A percentile compares a stretch with the other conserved stretches of the same genome.
These are phyloP conservation scores for Termitomyces sp. DNA, from an alignment of 768 basidiomycete species.

Conservation along the genomic window DNA sequence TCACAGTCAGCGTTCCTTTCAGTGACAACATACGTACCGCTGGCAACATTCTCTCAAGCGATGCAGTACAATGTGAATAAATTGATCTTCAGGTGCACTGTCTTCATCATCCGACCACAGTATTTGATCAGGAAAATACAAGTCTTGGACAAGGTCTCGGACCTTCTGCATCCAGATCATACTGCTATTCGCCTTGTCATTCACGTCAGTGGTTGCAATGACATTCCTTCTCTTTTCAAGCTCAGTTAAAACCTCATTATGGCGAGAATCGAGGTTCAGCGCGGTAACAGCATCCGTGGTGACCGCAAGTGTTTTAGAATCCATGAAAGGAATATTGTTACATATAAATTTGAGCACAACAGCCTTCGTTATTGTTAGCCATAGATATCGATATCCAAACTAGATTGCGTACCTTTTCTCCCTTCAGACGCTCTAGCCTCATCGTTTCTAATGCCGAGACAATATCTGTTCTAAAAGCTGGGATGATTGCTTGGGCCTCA, in stretches of 20 bases:
- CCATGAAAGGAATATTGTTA: conserved; percentile 17
- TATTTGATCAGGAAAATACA: conserved; percentile 40
- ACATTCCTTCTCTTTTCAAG: conserved; percentile 7
- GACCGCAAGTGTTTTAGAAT: conserved; percentile 11
- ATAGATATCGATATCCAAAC: conserved; percentile 1
- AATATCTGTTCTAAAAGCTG: conserved; percentile 24
- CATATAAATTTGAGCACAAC: conserved; percentile 23
- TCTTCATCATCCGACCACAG: conserved; percentile 56
- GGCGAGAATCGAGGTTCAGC: conserved; percentile 13
- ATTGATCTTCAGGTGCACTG: conserved; percentile 32
- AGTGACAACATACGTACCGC: conserved; percentile 22
- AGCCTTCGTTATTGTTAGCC: conserved; percentile 14
- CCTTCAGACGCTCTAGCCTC: conserved; percentile 30
- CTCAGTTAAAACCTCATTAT: conserved; percentile 11
- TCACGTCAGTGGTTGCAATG: neutral
- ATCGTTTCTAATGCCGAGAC: conserved; percentile 32
- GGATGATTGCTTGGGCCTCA: conserved; percentile 11
- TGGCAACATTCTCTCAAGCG: conserved; percentile 38
- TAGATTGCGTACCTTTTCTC: conserved; percentile 19
- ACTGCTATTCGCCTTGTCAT: neutral
- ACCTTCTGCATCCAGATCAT: conserved; percentile 29
- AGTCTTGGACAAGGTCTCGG: conserved; percentile 24
- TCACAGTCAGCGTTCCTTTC: neutral
- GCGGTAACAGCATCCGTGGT: conserved; percentile 17
- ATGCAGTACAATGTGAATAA: conserved; percentile 37